Base-by-base conservation (phyloP, 148 eudicot genomes). In the Amaranthus cruentus region DNA sequence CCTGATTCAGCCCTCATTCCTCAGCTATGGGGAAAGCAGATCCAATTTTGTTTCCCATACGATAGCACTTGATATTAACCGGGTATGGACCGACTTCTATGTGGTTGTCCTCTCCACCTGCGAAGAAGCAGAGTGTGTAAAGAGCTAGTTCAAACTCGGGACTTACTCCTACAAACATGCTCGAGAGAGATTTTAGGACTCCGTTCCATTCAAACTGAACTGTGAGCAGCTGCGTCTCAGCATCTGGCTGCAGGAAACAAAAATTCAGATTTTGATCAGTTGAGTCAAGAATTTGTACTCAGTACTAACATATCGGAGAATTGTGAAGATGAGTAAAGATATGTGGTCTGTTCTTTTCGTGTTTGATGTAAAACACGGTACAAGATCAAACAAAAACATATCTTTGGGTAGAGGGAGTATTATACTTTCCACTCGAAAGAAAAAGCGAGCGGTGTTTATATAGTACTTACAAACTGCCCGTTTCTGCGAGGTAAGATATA, bases 141-240 rank as follows among this genome's bases (percentile, higher is more conserved):
- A 95, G 81, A 8, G 97, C 97, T 51, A 95, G 71, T 77, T 95
- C 99, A 72, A 92, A 95, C 75, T 95, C 99, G 1, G 99, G 99
- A 86, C 97, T 95, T 66, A 91, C 99, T 63, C 97, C 99, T 5
- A 90, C 57, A 73, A 95, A 85, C 73, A 89, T 88, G 87, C 92
- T 92, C 52, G 97, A 95, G 4, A 92, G 83, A 3, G 91, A 84
- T 74, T 95, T 95, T 15, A 90, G 89, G 21, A 92, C 89, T 54
- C 97, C 97, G 15, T 90, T 92, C 99, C 99, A 95, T 76, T 90
- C 97, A 47, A 95, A 95, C 66, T 92, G 97, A 55, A 95, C 82
- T 2, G 99, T 95, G 8, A 95, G 85, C 73, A 95, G 59, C 78
- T 95, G 99, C 7, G 96, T 82, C 77, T 95, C 97, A 0, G 94